Percentiles rank a stretch among this genome's conserved stretches.
Conservation (phyloP, 139 green algal genomes). For the Raphidocelis subcapitata region DNA sequence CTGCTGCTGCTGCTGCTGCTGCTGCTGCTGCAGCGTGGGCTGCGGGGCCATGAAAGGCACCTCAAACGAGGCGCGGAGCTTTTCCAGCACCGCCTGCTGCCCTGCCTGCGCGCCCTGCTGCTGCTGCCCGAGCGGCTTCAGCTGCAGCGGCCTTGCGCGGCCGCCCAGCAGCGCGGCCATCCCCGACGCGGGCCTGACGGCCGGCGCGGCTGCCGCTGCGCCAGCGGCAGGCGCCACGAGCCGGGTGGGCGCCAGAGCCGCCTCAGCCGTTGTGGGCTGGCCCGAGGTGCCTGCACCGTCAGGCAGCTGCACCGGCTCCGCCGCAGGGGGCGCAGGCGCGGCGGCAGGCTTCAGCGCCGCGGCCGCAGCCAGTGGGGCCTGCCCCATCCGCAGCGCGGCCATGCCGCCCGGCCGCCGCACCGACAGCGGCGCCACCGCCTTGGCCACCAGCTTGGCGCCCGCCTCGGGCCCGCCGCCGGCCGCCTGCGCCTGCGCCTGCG, state of each 20-base stretch:
- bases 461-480: background rate
- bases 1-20: background rate
- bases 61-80: background rate
- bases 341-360: too few relatives aligned
- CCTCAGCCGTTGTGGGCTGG: too few relatives aligned
- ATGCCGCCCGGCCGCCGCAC: background rate
- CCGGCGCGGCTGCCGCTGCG: background rate
- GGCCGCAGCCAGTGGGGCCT: slow-evolving; percentile 1
- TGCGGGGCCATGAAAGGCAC: background rate
- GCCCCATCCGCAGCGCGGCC: background rate
- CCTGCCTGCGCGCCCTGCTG: slow-evolving; percentile 9
- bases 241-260: background rate
- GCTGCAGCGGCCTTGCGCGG: background rate
- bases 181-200: background rate
- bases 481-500: background rate
- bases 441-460: background rate
- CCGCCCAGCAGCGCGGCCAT: slow-evolving; percentile 5
- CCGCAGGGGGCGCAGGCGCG: background rate
- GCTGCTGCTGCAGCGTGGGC: background rate
- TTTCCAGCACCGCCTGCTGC: slow-evolving; percentile 4
- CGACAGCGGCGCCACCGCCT: background rate
- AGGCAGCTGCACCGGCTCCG: slow-evolving; percentile 1
- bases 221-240: background rate
- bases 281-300: too few relatives aligned
- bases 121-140: background rate